A percentile compares a stretch with the other conserved stretches of the same genome.
Evolutionary conservation across 1,284 basidiomycete species (phyloP).

Genomic region (Ustilago sp.): DNA sequence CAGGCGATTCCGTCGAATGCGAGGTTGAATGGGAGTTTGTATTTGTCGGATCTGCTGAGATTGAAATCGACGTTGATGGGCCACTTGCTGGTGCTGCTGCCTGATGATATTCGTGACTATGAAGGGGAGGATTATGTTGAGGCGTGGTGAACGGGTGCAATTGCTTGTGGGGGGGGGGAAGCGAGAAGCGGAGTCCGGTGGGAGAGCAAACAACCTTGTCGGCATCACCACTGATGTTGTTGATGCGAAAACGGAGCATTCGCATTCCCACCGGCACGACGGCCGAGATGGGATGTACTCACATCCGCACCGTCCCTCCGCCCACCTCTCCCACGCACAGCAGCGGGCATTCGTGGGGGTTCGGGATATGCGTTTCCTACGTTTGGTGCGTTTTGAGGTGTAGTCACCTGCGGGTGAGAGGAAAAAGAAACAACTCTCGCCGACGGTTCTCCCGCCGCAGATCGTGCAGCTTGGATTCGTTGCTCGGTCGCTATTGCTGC

Average conservation of each 20-base stretch:
- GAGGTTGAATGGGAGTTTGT: not conserved
- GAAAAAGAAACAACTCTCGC: not conserved
- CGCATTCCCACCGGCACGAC: not conserved
- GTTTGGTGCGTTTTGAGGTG: not conserved
- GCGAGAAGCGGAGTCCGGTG: no score
- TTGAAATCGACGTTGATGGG: not conserved
- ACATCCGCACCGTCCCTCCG: not conserved
- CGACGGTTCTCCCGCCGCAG: not conserved
- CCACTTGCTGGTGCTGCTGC: not conserved
- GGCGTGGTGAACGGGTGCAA: not conserved
- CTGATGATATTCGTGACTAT: not conserved
- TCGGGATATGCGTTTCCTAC: not conserved
- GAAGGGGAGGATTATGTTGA: not conserved
- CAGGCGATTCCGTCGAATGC: not conserved
- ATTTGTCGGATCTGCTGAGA: not conserved
- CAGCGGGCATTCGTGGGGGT: not conserved
- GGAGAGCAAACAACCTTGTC: no score
- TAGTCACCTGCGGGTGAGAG: not conserved
- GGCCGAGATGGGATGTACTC: slow-evolving; percentile 6
- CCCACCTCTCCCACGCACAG: not conserved
- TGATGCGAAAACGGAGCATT: no score
- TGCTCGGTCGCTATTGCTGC: slow-evolving; percentile 24
- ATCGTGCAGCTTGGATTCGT: slow-evolving; percentile 5
- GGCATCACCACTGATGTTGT: no score
- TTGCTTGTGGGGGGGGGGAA: not conserved